A percentile compares a stretch with the other conserved stretches of the same genome.
phyloP scores from a whole-genome alignment of 2,329 filamentous ascomycete species.

The Monosporascus sp. region DNA sequence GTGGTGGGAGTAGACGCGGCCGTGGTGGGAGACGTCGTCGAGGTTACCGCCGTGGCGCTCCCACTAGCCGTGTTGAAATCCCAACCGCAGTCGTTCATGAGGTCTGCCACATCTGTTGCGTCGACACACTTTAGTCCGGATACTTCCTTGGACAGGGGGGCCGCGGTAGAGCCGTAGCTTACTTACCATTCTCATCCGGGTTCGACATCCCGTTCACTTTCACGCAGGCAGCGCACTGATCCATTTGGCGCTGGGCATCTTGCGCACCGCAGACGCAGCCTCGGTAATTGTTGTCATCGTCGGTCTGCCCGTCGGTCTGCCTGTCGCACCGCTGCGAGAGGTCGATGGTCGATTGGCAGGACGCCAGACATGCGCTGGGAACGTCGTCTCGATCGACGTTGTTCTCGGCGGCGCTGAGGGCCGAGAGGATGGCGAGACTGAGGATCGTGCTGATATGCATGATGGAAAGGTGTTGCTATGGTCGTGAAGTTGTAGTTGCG shows the following conservation, averaged over 20 bases:
- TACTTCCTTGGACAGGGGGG: not conserved
- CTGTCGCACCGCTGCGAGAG: conserved; percentile 12
- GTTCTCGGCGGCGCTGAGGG: conserved; percentile 11
- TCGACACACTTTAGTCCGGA: too few species aligned
- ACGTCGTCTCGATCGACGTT: conserved; percentile 12
- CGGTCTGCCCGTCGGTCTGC: conserved; percentile 3
- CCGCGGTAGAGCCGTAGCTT: not conserved
- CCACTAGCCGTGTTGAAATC: conserved; percentile 9
- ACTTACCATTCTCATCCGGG: conserved; percentile 10
- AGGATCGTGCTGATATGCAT: conserved; percentile 1
- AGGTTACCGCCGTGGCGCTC: not conserved
- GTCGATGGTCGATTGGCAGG: conserved; percentile 15
- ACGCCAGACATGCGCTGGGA: conserved; percentile 7
- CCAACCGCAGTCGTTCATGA: conserved; percentile 19
- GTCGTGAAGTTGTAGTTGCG: not conserved
- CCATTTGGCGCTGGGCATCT: conserved; percentile 7
- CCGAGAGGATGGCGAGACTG: conserved; percentile 5
- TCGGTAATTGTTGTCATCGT: conserved; percentile 9
- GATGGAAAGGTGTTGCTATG: not conserved
- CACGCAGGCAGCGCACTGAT: conserved; percentile 15
- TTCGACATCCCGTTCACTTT: conserved; percentile 8
- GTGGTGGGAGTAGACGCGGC: not conserved
- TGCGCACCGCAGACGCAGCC: conserved; percentile 11
- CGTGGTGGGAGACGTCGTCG: not conserved
- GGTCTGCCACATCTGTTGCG: conserved; percentile 11